Base-by-base conservation (phyloP, 2,329 filamentous ascomycete genomes). In the Neocatenulostroma microsporum region DNA sequence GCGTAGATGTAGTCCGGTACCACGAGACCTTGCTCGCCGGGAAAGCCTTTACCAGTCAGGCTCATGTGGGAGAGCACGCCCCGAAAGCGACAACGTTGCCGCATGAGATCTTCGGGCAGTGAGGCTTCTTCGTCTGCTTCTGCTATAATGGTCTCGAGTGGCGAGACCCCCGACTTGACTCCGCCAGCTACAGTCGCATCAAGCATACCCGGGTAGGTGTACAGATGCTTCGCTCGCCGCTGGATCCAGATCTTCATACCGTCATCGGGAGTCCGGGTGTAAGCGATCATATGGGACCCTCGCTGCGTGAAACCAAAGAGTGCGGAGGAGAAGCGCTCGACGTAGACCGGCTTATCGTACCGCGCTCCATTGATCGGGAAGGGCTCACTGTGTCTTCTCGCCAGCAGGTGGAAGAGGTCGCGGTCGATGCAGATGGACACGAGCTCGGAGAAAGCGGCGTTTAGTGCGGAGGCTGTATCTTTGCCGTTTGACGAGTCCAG, bases 141-240 rank as follows among this genome's bases (percentile, higher is more conserved):
- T 36, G 89, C 77, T 18, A 95, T 72, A 34, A 94, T 66, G 57
- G 83, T 87, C 55, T 89, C 85, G 31, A 87, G 80, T 0, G 84
- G 83, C 17, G 72, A 72, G 58, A 95, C 87, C 12, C 80, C 82
- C 0, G 84, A 83, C 58, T 82, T 80, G 48, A 96, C 78, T 0
- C 86, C 84, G 2, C 84, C 84, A 0, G 88, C 91, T 4, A 94
- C 91, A 2, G 87, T 87, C 60, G 96, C 96, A 61, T 98, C 91
- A 46, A 98, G 70, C 69, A 95, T 88, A 15, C 82, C 74, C 0
- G 83, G 82, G 55, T 88, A 98, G 0, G 87, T 95, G 47, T 83
- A 78, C 67, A 96, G 96, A 41, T 69, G 74, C 34, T 68, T 69
- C 9, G 86, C 75, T 8, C 91, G 73, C 28, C 80, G 74, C 3